Evolutionary conservation across 1,139 yeast genomes (phyloP).

Genomic region (Magnusiomyces fungicola): DNA sequence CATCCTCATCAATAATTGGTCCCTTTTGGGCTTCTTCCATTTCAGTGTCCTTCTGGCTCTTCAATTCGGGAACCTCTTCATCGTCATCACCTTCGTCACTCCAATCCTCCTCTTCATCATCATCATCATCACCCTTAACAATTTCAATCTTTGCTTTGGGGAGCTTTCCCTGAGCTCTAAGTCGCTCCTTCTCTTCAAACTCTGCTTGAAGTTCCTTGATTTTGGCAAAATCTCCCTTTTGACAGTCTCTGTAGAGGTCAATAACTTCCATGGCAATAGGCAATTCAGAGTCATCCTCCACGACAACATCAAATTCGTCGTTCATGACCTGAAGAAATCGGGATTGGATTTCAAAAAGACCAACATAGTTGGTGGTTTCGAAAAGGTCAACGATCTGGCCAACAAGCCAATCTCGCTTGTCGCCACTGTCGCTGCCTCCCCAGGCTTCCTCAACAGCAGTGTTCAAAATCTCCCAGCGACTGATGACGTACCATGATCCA

Average conservation of each 20-base stretch:
- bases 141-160: constrained; percentile 25
- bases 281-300: constrained; percentile 85
- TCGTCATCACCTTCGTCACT: constrained; percentile 36
- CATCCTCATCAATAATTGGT: constrained; percentile 86
- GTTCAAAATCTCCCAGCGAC: constrained; percentile 80
- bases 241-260: constrained; percentile 58
- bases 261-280: constrained; percentile 63
- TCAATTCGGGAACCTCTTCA: constrained; percentile 38
- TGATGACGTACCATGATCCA: constrained; percentile 86
- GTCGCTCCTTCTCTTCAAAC: constrained; percentile 50
- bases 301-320: constrained; percentile 81
- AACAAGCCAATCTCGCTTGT: constrained; percentile 92
- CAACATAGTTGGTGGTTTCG: constrained; percentile 44
- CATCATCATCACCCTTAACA: constrained; percentile 46
- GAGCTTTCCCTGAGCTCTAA: constrained; percentile 32
- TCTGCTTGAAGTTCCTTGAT: constrained; percentile 54
- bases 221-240: constrained; percentile 41
- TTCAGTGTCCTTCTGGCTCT: constrained; percentile 29
- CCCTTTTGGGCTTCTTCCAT: constrained; percentile 30
- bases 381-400: constrained; percentile 78
- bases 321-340: constrained; percentile 82
- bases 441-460: constrained; percentile 93
- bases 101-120: constrained; percentile 39
- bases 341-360: constrained; percentile 74
- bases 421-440: constrained; percentile 93